phyloP scores from a whole-genome alignment of 441 rosid species.

The Pelargonium fulgidum region DNA sequence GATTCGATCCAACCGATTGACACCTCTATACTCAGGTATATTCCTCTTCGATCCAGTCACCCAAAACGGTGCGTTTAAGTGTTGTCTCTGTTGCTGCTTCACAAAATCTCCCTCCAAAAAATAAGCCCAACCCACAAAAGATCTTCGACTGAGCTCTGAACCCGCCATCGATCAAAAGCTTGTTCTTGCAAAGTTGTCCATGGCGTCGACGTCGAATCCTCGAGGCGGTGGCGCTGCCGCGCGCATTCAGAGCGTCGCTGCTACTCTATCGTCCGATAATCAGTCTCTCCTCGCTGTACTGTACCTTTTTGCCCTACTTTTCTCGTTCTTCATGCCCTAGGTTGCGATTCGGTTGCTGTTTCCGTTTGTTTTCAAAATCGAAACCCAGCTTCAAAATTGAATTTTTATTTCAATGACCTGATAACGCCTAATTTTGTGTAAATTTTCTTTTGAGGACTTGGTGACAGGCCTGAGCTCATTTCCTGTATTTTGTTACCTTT shows the following conservation, averaged over 20 bases:
- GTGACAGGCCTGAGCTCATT: background rate
- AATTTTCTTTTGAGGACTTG: background rate
- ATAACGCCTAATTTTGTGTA: background rate
- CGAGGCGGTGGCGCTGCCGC: constrained; percentile 38
- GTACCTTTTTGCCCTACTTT: background rate
- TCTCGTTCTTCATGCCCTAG: background rate
- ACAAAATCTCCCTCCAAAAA: background rate
- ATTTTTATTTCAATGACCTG: background rate
- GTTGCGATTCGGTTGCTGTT: background rate
- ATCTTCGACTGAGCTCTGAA: background rate
- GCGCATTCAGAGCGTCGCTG: constrained; percentile 44
- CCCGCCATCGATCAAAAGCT: constrained; percentile 5
- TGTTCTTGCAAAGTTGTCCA: constrained; percentile 1
- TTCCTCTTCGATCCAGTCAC: too few species aligned
- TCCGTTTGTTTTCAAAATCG: background rate
- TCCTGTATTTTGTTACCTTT: too few species aligned
- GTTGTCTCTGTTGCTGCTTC: background rate
- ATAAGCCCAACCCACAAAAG: background rate
- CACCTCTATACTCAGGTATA: too few species aligned
- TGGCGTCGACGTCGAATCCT: constrained; percentile 42
- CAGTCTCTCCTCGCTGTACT: constrained; percentile 43
- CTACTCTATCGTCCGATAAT: constrained; percentile 43
- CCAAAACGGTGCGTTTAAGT: background rate
- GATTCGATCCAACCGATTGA: too few species aligned
- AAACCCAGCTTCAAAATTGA: background rate